Percentiles rank a stretch among this genome's conserved stretches.
phyloP scores from a whole-genome alignment of 306 rosid species.

The Corylus heterophylla region DNA sequence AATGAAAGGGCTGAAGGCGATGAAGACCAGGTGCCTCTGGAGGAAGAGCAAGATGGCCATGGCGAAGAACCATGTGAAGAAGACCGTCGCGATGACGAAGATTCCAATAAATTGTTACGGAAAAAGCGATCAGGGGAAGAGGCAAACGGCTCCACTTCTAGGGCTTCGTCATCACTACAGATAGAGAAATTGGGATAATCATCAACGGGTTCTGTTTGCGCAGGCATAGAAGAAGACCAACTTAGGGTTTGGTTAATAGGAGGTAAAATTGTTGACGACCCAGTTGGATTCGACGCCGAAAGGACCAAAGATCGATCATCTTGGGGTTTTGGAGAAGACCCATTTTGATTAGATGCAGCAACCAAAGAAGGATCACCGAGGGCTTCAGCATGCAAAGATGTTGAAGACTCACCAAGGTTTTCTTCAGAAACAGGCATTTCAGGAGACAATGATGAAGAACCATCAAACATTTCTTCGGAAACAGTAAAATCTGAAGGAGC shows the following conservation, averaged over 20 bases:
- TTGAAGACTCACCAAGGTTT: constrained; percentile 16
- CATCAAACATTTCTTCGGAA: background rate
- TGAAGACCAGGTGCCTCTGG: background rate
- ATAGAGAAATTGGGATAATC: background rate
- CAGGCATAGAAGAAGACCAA: background rate
- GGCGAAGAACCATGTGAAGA: background rate
- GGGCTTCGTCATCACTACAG: background rate
- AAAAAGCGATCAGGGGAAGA: constrained; percentile 7
- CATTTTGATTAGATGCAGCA: constrained; percentile 4
- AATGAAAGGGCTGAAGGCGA: background rate
- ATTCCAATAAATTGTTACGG: constrained; percentile 7
- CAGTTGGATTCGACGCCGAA: constrained; percentile 6
- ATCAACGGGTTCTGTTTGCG: background rate
- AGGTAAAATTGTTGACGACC: background rate
- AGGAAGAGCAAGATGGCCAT: constrained; percentile 19
- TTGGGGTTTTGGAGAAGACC: constrained; percentile 25
- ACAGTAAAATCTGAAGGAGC: background rate
- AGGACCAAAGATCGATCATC: constrained; percentile 2
- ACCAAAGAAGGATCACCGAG: constrained; percentile 16
- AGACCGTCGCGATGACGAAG: constrained; percentile 12
- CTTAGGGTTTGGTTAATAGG: background rate
- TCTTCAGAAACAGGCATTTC: constrained; percentile 11
- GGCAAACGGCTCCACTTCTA: constrained; percentile 2
- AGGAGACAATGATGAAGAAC: constrained; percentile 3
- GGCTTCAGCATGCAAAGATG: constrained; percentile 17